These are phyloP conservation scores for Pseudoscleropodium purum DNA, from an alignment of 225 moss, liverwort and hornwort genomes.

Conservation along the genomic window DNA sequence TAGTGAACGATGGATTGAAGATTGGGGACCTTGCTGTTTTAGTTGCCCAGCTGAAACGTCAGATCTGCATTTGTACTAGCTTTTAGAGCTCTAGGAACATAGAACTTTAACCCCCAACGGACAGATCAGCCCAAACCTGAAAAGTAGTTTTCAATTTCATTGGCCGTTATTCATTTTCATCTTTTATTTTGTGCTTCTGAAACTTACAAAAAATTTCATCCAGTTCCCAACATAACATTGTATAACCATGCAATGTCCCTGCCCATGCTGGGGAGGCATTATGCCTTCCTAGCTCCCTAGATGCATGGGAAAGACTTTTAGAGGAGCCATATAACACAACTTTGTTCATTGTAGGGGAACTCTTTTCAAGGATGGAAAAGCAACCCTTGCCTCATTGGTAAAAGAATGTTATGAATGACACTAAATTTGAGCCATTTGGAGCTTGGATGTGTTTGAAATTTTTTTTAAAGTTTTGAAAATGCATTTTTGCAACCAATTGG, in stretches of 20 bases:
- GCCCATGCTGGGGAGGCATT: background rate
- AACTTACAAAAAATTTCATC: background rate
- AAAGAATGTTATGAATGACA: background rate
- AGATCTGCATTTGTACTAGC: background rate
- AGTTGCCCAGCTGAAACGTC: background rate
- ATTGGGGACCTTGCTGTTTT: background rate
- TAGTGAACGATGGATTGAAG: background rate
- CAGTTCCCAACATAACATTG: background rate
- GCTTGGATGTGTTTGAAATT: background rate
- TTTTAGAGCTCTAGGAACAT: background rate
- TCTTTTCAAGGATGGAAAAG: background rate
- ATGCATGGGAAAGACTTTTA: background rate
- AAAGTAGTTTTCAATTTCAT: no score
- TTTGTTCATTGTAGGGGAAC: background rate
- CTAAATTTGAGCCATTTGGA: background rate
- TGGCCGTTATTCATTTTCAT: background rate
- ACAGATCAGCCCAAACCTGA: background rate
- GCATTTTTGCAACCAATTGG: background rate
- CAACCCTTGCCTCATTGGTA: background rate
- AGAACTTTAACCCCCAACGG: background rate
- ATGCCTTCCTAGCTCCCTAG: background rate
- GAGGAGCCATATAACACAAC: background rate
- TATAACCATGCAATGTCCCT: background rate
- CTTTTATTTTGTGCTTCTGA: background rate
- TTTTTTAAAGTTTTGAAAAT: no score